Evolutionary conservation across 1,284 basidiomycete species (phyloP), one percentile per base, ranked within the genome.

Genomic region (Pholiota adiposa): DNA sequence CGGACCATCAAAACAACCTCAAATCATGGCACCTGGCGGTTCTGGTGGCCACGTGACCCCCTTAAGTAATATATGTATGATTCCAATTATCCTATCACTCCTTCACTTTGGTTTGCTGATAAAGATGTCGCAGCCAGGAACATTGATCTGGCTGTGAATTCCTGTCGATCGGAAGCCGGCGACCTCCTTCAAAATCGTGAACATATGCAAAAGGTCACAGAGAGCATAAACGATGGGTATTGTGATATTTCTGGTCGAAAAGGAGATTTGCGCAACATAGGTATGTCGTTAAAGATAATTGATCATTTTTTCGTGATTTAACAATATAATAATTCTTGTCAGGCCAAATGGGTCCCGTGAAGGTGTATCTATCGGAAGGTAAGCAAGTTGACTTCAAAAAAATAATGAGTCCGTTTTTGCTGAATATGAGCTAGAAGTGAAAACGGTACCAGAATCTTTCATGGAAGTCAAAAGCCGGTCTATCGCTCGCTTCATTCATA

Each of bases 181-280:
- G 82, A 84, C 50, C 71, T 92, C 25, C 68, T 90, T 8, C 80
- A 81, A 54, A 91, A 89, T 66, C 77, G 86, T 56, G 80, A 88
- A 67, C 79, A 84, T 33, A 90, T 93, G 83, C 83, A 84, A 63
- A 80, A 83, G 51, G 86, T 96, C 18, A 88, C 86, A 63, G 94
- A 96, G 70, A 84, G 85, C 1, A 66, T 89, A 31, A 83, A 93
- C 65, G 88, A 92, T 62, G 87, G 90, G 2, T 96, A 95, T 70
- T 96, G 94, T 65, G 94, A 96, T 73, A 76, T 88, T 7, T 88
- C 86, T 52, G 93, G 91, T 1, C 80, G 84, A 51, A 78, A 79
- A 12, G 86, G 85, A 1, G 83, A 93, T 71, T 74, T 95, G 51
- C 79, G 77, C 27, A 72, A 83, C 29, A 76, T 89, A 19, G 90